phyloP scores from a whole-genome alignment of 129 eudicot genomes.

The Rutidosis leptorrhynchoides region DNA sequence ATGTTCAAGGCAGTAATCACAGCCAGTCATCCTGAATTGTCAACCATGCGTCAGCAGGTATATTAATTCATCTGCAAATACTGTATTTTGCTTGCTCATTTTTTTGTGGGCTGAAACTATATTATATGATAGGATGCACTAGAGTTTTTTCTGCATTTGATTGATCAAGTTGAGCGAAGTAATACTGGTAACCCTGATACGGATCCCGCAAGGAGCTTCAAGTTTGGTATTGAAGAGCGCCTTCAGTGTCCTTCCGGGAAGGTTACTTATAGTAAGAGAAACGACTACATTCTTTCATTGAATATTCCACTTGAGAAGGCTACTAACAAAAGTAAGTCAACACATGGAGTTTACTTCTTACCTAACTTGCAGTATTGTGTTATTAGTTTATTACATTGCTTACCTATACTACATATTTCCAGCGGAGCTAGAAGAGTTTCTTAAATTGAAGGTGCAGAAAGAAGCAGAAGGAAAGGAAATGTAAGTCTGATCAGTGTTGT shows the following conservation, averaged over 20 bases:
- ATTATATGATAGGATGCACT: slow-evolving; percentile 74
- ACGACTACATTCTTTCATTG: slow-evolving; percentile 81
- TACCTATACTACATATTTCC: slow-evolving; percentile 14
- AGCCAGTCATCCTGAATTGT: slow-evolving; percentile 95
- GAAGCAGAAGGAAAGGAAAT: slow-evolving; percentile 57
- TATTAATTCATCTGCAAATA: slow-evolving; percentile 4
- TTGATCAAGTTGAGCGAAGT: slow-evolving; percentile 86
- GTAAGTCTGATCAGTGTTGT: too few species aligned
- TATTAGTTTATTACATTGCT: not conserved
- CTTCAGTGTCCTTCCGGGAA: slow-evolving; percentile 89
- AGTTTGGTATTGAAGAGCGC: slow-evolving; percentile 96
- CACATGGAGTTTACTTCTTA: slow-evolving; percentile 1
- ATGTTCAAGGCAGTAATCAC: slow-evolving; percentile 96
- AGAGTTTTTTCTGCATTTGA: slow-evolving; percentile 85
- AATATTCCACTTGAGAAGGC: slow-evolving; percentile 81
- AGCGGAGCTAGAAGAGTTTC: slow-evolving; percentile 75
- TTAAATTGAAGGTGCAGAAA: slow-evolving; percentile 53
- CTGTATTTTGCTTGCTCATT: not conserved
- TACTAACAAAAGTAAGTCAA: slow-evolving; percentile 65
- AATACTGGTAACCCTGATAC: slow-evolving; percentile 53
- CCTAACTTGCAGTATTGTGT: not conserved
- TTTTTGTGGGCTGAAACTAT: slow-evolving; percentile 18
- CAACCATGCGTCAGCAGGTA: slow-evolving; percentile 98
- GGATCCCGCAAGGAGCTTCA: slow-evolving; percentile 91
- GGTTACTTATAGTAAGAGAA: slow-evolving; percentile 79